Evolutionary conservation across 495 filamentous ascomycete species (phyloP), one percentile per base, ranked within the genome.

Genomic region (Neurospora sp.): DNA sequence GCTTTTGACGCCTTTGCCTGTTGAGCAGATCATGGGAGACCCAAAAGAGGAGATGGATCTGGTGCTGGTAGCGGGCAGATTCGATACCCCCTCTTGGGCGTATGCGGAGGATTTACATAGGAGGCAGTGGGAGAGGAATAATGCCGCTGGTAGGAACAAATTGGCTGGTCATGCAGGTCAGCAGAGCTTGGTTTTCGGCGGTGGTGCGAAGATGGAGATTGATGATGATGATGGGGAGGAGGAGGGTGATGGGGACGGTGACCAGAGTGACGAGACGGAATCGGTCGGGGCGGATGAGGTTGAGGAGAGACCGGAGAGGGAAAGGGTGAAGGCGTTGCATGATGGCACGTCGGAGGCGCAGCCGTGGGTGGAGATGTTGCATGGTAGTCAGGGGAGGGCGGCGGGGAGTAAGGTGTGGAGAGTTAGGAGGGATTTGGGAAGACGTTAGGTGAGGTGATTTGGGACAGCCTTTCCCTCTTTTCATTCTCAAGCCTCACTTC

Each of bases 51-150:
- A 38, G 0, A 1, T 2, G 31, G 37, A 38, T 8, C 7, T 38
- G 39, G 85, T 89, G 4, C 79, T 90, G n/a, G 84, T 91, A 7
- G 83, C 84, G 54, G 88, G 88, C 4, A 87, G 83, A 78, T 86
- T 89, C 62, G 88, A 89, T 73, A 79, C 86, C 11, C 88, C 89
- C 3, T 85, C 78, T 11, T 91, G 88, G 89, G 86, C 86, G 14
- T 89, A 88, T 72, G 83, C 82, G 1, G 88, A 90, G 75, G 84
- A 86, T 18, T 70, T 88, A 6, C 81, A 83, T 66, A 72, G 75
- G 70, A 39, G 74, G 20, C 69, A 70, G 10, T 70, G 69, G 70
- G 44, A 14, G 16, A 41, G 20, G 4, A 59, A 66, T 14, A 59
- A 59, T 14, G 48, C 23, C 16, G 54, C 14, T 73, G n/a, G n/a